Evolutionary conservation across 2,329 filamentous ascomycete genomes (phyloP).

Genomic region (Cucurbitaria berberidis): DNA sequence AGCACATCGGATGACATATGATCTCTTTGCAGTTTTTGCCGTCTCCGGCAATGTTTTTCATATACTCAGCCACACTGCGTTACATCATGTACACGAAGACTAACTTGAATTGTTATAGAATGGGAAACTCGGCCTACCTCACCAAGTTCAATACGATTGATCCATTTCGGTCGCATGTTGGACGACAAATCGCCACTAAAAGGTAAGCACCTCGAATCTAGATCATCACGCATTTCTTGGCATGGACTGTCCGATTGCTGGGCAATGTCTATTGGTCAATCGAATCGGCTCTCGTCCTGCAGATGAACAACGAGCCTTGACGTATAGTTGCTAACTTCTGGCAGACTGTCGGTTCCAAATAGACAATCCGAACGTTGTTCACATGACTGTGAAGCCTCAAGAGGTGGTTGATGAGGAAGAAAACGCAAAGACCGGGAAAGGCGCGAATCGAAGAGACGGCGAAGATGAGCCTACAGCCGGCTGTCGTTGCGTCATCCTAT

Average conservation of each 20-base stretch:
- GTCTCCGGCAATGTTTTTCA: conserved; percentile 3
- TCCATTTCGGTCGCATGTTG: conserved; percentile 88
- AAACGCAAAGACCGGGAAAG: conserved; percentile 72
- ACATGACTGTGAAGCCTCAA: conserved; percentile 90
- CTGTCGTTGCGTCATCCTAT: conserved; percentile 70
- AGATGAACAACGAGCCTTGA: neutral
- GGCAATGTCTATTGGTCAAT: conserved; percentile 18
- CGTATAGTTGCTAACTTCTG: conserved; percentile 12
- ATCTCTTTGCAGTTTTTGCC: conserved; percentile 3
- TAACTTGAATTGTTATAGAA: conserved; percentile 55
- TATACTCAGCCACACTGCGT: conserved; percentile 14
- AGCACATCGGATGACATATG: conserved; percentile 8
- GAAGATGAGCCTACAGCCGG: conserved; percentile 62
- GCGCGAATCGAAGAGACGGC: conserved; percentile 57
- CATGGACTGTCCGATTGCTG: conserved; percentile 26
- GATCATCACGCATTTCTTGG: conserved; percentile 20
- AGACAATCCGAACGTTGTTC: conserved; percentile 82
- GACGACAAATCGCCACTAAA: conserved; percentile 86
- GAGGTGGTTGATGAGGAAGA: conserved; percentile 83
- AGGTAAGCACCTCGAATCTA: conserved; percentile 63
- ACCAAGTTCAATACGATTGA: conserved; percentile 87
- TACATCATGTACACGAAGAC: conserved; percentile 12
- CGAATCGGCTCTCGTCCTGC: conserved; percentile 5
- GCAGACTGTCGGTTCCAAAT: conserved; percentile 79
- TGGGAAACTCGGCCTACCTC: conserved; percentile 88